Base-by-base conservation (phyloP, 169 alveolate species). In the Plasmodium coatneyi region DNA sequence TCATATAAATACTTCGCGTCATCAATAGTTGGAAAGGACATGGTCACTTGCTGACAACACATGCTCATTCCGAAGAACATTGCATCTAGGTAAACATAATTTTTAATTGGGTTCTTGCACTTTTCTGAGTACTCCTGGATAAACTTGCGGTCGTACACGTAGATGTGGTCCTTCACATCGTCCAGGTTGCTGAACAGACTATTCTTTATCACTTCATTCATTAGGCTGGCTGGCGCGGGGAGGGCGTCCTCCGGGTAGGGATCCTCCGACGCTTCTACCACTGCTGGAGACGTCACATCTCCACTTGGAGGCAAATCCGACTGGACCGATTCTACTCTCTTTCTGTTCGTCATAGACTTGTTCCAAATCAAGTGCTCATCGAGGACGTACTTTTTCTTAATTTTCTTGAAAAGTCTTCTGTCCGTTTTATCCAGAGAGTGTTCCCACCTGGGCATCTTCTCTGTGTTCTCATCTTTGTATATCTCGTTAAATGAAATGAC, bases 11-110 rank as follows among this genome's bases (percentile, higher is more conserved):
- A 96, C 46, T 98, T 89, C 7, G 99, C 99, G 82, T 96, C 98
- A 74, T 95, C 91, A 5, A 98, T 83, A 74, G 96, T 94, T 66
- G 95, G 89, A 46, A 98, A 93, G 39, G 97, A 96, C 92, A 97
- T 97, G 1, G 99, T 98, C 3, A 97, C 95, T 95, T 98, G 99
- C 30, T 97, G 94, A 78, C 99, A 98, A 70, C 98, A 96, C 97
- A 97, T 96, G 16, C 99, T 99, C 99, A 98, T 99, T 12, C 99
- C 99, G 90, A 98, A 98, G 22, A 96, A 99, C 98, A 98, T 97
- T 32, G 98, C 98, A 95, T 99, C 99, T 99, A 98, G 97, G 82
- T 98, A 96, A 10, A 99, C 98, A 79, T 46, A 93, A 30, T 97
- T 96, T 9, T 97, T 97, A 82, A 82, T 82, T 30, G 99, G 99